Evolutionary conservation across 306 rosid genomes (phyloP), one percentile per base, ranked within the genome.

Genomic region (Rosa rugosa): DNA sequence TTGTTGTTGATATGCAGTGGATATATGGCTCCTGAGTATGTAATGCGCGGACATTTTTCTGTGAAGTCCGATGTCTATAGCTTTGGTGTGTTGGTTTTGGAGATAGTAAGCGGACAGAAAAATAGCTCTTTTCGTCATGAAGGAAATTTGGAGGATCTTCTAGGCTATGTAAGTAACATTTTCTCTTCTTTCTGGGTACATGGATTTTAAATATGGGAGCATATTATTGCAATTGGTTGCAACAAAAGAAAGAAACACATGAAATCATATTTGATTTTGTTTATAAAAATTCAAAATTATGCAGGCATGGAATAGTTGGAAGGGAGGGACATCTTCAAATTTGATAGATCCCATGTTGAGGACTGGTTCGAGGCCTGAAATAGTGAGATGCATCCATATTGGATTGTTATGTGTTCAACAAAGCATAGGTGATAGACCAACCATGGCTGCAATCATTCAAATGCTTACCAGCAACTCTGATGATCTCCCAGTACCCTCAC

Each of bases 401-500:
- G 76, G 64, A 53, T n/a, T 72, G 14, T 31, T 72, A 72, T 72
- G 76, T 36, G 65, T 72, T 10, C 68, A 62, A 62, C 68, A 62
- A 62, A 62, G 40, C 18, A 31, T 62, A 31, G 13, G 17, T 62
- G 76, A 72, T 13, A 72, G 63, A 25, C 76, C 76, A 72, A 72
- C 47, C 64, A 72, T 73, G 67, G 66, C 76, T 38, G 11, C 51
- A 11, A 64, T 72, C 36, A 72, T 51, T 53, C 64, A 16, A 11
- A 72, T 34, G 46, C 76, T 72, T 34, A 71, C 76, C n/a, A 34
- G 76, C 64, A 50, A 38, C 45, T 36, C 44, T 18, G 3, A 47
- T 2, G 9, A 18, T 53, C 76, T 72, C 27, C 34, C 64, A 17
- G 65, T 31, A 36, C 76, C 76, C 27, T 72, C 65, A 72, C 64